Evolutionary conservation across 495 filamentous ascomycete genomes (phyloP), one percentile per base, ranked within the genome.

Genomic region (Xanthoparmelia taractica): DNA sequence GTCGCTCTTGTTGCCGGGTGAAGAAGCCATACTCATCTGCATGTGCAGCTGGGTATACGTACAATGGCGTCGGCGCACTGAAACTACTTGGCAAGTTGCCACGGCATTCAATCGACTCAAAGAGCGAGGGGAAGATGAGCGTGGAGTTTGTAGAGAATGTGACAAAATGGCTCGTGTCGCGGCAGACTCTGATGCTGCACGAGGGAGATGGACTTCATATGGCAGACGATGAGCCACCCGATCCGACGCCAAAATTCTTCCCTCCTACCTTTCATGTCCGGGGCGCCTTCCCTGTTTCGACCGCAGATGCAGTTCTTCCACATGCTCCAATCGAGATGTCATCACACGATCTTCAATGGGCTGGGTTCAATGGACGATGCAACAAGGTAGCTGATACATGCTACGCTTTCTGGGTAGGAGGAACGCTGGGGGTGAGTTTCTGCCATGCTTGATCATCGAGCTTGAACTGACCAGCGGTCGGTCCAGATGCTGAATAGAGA

Each of bases 351-450:
- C 75, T 79, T 72, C 78, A 71, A 55, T 84, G 76, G 65, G 80
- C 82, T 10, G 93, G 90, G 29, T 90, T 95, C 71, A 96, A 93
- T 68, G 94, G 94, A 50, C 84, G 94, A 40, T 82, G 80, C 65
- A 96, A 96, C 76, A 98, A 98, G 71, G 72, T 83, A 17, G 85
- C 87, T 25, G 94, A 98, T 75, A 97, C 93, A 2, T 98, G 94
- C 74, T 97, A 98, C 73, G 85, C 82, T 8, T 98, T 91, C 78
- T 98, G 94, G 94, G 88, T 88, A 3, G 79, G 79, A 34, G 92
- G 82, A 15, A 84, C 90, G 8, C 73, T 97, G 10, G 76, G 74
- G 57, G 83, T 90, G 77, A 67, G 77, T 57, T 34, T 8, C 54
- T 38, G 20, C 63, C 37, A 61, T 60, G 13, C 23, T 40, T 41